Conservation (phyloP, 768 basidiomycete species). For the Lactarius hengduanensis region DNA sequence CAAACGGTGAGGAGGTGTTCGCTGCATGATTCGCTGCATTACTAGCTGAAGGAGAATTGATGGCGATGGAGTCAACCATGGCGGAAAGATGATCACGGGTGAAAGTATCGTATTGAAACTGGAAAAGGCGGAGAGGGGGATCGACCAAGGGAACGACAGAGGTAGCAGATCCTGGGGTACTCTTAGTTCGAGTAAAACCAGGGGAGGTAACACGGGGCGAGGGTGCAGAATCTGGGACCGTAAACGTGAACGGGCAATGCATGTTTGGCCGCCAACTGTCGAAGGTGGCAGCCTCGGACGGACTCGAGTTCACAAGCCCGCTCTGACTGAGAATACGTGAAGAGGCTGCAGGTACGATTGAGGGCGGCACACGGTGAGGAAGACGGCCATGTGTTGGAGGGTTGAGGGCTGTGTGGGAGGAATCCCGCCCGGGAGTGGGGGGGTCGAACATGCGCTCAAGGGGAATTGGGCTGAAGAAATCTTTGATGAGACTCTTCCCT, state of each 20-base stretch:
- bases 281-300: conserved; percentile 44
- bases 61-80: conserved; percentile 92
- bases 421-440: conserved; percentile 61
- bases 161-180: conserved; percentile 35
- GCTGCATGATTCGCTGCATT: conserved; percentile 43
- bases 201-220: conserved; percentile 34
- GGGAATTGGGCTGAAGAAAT: conserved; percentile 85
- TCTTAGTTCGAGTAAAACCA: conserved; percentile 64
- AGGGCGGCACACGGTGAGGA: conserved; percentile 33
- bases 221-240: conserved; percentile 49
- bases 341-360: neutral
- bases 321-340: conserved; percentile 31
- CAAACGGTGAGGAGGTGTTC: conserved; percentile 47
- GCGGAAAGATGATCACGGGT: conserved; percentile 93
- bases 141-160: conserved; percentile 51
- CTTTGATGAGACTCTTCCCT: conserved; percentile 63
- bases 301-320: conserved; percentile 50
- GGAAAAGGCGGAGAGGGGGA: conserved; percentile 81
- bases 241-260: conserved; percentile 73
- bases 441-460: conserved; percentile 94
- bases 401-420: conserved; percentile 28
- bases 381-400: conserved; percentile 34
- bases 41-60: conserved; percentile 62
- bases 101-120: conserved; percentile 94
- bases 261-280: conserved; percentile 47